Conservation (phyloP, 164 flowering plant genomes). For the Berberis thunbergii region DNA sequence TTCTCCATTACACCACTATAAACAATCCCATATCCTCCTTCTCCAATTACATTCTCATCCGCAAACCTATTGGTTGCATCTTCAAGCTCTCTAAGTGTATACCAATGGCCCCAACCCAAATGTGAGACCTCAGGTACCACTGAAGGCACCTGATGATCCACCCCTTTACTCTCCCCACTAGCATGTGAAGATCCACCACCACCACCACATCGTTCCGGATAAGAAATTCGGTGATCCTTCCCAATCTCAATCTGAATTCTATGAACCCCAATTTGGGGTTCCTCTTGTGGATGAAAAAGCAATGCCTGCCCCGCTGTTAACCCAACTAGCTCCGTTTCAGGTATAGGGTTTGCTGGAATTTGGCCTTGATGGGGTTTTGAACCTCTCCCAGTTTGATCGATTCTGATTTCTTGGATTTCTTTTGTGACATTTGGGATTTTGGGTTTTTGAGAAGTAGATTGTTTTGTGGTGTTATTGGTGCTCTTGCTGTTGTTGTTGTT, state of each 20-base stretch:
- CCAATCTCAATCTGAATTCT: constrained; percentile 43
- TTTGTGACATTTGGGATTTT: constrained; percentile 44
- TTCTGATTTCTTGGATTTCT: constrained; percentile 47
- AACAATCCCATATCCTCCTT: constrained; percentile 84
- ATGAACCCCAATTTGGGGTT: constrained; percentile 22
- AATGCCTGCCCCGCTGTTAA: constrained; percentile 24
- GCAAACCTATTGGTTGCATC: constrained; percentile 47
- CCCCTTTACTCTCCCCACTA: constrained; percentile 31
- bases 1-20: constrained; percentile 52
- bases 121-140: constrained; percentile 61
- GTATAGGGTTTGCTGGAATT: constrained; percentile 22
- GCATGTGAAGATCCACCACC: constrained; percentile 24
- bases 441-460: constrained; percentile 12
- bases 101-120: constrained; percentile 86
- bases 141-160: constrained; percentile 22
- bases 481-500: neutral
- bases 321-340: constrained; percentile 22
- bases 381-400: constrained; percentile 22
- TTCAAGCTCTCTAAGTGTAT: constrained; percentile 67
- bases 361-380: neutral
- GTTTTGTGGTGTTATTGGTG: neutral
- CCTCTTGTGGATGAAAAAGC: constrained; percentile 31
- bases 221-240: constrained; percentile 43
- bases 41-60: constrained; percentile 54
- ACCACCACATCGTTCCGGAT: constrained; percentile 24